Evolutionary conservation across 2,329 filamentous ascomycete genomes (phyloP).

Genomic region (Claviceps sp.): DNA sequence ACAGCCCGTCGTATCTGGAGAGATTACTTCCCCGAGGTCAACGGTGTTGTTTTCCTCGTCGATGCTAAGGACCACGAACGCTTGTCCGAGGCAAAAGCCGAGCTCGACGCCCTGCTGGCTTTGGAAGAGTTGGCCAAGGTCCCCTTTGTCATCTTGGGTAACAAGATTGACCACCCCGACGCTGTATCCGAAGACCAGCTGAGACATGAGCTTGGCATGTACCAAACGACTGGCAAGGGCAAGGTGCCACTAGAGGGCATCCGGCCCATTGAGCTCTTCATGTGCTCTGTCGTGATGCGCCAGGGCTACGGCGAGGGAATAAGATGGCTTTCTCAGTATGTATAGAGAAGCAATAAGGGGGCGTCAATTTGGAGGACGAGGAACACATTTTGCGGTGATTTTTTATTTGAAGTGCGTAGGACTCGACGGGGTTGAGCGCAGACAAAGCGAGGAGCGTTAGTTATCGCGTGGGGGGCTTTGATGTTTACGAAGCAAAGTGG

Average conservation of each 20-base stretch:
- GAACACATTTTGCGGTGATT: not conserved
- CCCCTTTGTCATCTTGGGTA: slow-evolving; percentile 89
- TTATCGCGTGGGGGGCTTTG: not conserved
- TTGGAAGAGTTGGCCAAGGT: slow-evolving; percentile 97
- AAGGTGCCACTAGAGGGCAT: slow-evolving; percentile 88
- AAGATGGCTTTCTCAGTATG: slow-evolving; percentile 85
- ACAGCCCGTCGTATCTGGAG: slow-evolving; percentile 85
- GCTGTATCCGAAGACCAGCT: slow-evolving; percentile 93
- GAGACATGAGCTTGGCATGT: slow-evolving; percentile 80
- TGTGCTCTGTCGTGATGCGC: slow-evolving; percentile 98
- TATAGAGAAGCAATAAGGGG: slow-evolving; percentile 36
- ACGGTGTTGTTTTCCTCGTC: slow-evolving; percentile 93
- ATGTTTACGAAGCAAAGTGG: slow-evolving; percentile 5
- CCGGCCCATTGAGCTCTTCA: slow-evolving; percentile 91
- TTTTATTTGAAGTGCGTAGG: not conserved
- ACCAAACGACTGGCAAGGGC: slow-evolving; percentile 93
- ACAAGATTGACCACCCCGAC: slow-evolving; percentile 98
- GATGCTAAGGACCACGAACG: slow-evolving; percentile 96
- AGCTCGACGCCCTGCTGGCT: slow-evolving; percentile 85
- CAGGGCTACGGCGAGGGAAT: slow-evolving; percentile 90
- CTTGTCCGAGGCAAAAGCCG: slow-evolving; percentile 85
- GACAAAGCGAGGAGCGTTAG: not conserved
- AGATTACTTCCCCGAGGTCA: slow-evolving; percentile 94
- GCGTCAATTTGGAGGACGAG: not conserved
- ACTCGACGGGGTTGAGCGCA: not conserved